Evolutionary conservation across 139 green algal genomes (phyloP), one percentile per base, ranked within the genome.

Genomic region (Chlamydomonas sphaeroides): DNA sequence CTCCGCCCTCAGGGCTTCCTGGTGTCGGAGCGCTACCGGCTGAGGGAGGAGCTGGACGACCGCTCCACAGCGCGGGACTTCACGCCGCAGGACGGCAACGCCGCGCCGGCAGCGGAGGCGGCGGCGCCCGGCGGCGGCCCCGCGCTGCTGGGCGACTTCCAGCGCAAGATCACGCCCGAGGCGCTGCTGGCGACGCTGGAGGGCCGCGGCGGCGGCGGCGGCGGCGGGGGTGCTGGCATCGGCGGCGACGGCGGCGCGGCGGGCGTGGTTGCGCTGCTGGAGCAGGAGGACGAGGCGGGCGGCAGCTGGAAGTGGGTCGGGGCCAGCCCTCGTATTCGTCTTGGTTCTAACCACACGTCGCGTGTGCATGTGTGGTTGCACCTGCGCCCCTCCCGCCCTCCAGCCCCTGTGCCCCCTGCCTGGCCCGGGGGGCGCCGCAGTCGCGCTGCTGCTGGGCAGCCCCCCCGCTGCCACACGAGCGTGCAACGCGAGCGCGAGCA

Each of bases 131-230:
- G 45, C 11, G 53, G 10, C 21, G 61, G 7, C n/a, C 32, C 26
- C 20, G 62, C 35, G n/a, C 57, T 20, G 6, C 15, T 80, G 36
- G 67, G 68, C 41, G 79, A 91, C 57, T 94, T 93, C 53, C 91
- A 95, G 87, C 80, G 88, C 25, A 95, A 95, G 87, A 87, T 94
- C 69, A 88, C 69, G 15, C 74, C 74, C 6, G 74, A 80, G 41
- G 74, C 74, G 32, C 20, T 80, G 20, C 32, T 91, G 79, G 78
- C 90, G 41, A 86, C 73, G 61, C 57, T 82, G 28, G 88, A 69
- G 56, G n/a, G 76, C n/a, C 3, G 65, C 15, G 61, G 25, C 65
- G 49, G 36, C 53, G 53, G 65, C n/a, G 41, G n/a, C 62, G 74
- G 88, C 78, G 57, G 32, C 75, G 36, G 61, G 68, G 49, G 65